phyloP scores from a whole-genome alignment of 345 rosid species.

The Salix dunnii region DNA sequence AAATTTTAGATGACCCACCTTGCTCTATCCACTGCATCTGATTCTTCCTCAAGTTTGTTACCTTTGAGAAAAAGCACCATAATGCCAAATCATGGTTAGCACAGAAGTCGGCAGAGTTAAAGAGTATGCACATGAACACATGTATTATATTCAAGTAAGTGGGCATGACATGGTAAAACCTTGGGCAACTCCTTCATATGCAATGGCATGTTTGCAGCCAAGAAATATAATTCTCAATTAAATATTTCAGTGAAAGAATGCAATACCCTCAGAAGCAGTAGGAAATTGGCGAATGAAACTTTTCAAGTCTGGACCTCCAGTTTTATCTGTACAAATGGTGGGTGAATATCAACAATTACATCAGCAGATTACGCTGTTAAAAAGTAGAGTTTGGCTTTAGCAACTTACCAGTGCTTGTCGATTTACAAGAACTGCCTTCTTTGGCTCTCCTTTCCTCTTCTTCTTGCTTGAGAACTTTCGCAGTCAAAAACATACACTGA shows the following conservation, averaged over 20 bases:
- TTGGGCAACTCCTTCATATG: constrained; percentile 3
- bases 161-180: neutral
- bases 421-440: constrained; percentile 54
- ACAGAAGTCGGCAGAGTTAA: neutral
- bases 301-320: constrained; percentile 74
- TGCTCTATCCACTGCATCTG: constrained; percentile 27
- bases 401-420: constrained; percentile 38
- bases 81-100: constrained; percentile 9
- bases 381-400: constrained; percentile 5
- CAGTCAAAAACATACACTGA: constrained; percentile 1
- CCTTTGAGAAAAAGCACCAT: constrained; percentile 34
- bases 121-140: neutral
- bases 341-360: constrained; percentile 6
- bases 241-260: constrained; percentile 2
- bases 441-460: constrained; percentile 72
- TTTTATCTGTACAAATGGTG: constrained; percentile 46
- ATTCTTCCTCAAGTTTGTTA: constrained; percentile 41
- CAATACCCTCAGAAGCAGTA: constrained; percentile 54
- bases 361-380: neutral
- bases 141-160: neutral
- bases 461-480: constrained; percentile 71
- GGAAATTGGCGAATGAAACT: constrained; percentile 85
- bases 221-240: neutral
- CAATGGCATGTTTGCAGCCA: constrained; percentile 2
- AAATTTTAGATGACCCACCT: constrained; percentile 40